A percentile compares a stretch with the other conserved stretches of the same genome.
phyloP scores from a whole-genome alignment of 2,329 filamentous ascomycete species.

The Teratosphaeria destructans region DNA sequence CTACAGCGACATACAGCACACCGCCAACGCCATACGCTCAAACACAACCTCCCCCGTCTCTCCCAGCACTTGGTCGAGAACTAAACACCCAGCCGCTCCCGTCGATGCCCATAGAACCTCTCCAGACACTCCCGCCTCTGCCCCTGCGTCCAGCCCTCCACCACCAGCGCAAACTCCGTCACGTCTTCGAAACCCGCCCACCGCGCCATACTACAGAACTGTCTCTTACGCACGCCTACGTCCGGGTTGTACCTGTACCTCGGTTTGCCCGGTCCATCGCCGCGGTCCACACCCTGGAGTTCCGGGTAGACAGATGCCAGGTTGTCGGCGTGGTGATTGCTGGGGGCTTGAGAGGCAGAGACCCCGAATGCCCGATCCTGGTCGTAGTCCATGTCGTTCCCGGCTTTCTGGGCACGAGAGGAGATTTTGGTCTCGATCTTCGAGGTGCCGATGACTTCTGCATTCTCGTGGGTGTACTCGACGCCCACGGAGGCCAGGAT shows the following conservation, averaged over 20 bases:
- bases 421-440: constrained; percentile 81
- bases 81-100: constrained; percentile 23
- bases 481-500: constrained; percentile 84
- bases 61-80: constrained; percentile 8
- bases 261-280: constrained; percentile 24
- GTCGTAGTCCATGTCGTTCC: constrained; percentile 40
- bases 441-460: constrained; percentile 86
- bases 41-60: neutral
- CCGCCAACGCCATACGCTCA: neutral
- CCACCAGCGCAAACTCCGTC: constrained; percentile 77
- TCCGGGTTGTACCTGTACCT: constrained; percentile 62
- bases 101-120: constrained; percentile 63
- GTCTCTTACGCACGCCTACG: constrained; percentile 60
- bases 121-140: constrained; percentile 69
- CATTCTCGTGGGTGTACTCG: constrained; percentile 92
- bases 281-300: neutral
- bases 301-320: neutral
- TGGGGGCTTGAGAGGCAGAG: neutral
- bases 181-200: constrained; percentile 66
- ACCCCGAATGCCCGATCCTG: constrained; percentile 31
- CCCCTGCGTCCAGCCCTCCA: constrained; percentile 83
- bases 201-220: constrained; percentile 85
- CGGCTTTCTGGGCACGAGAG: constrained; percentile 57
- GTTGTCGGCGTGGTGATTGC: neutral
- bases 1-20: neutral